phyloP scores from a whole-genome alignment of 768 basidiomycete genomes.

The Tricholoma saponaceum region DNA sequence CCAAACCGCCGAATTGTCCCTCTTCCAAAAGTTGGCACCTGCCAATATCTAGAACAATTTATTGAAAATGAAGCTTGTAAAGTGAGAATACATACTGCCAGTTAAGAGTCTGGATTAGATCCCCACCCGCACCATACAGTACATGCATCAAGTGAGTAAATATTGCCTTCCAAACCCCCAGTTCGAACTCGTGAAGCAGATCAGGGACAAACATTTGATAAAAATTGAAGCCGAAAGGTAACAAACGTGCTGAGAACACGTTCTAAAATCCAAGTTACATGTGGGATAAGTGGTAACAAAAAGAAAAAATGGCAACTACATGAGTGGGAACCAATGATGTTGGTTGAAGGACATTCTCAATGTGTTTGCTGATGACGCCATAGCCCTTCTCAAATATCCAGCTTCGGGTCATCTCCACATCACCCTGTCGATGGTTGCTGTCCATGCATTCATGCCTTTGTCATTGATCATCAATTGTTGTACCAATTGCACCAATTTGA shows the following conservation, averaged over 20 bases:
- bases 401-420: not conserved
- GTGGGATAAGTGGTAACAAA: not conserved
- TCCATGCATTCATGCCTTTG: not conserved
- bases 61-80: not conserved
- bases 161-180: conserved; percentile 21
- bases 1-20: conserved; percentile 19
- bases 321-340: not conserved
- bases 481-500: not conserved
- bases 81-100: conserved; percentile 6
- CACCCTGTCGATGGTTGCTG: not conserved
- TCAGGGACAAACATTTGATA: conserved; percentile 15
- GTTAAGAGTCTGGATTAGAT: conserved; percentile 9
- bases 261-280: not conserved
- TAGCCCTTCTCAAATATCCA: conserved; percentile 1
- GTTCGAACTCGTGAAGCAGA: conserved; percentile 24
- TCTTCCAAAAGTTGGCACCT: conserved; percentile 12
- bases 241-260: not conserved
- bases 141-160: conserved; percentile 22
- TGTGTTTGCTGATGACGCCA: not conserved
- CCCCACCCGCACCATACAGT: conserved; percentile 6
- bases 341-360: not conserved
- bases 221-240: conserved; percentile 5
- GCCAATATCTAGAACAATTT: conserved; percentile 2
- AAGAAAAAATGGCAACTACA: not conserved
- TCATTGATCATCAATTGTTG: not conserved